Percentiles rank a stretch among this genome's conserved stretches.
These are phyloP conservation scores for Tolypocladium ophioglossoides DNA, from an alignment of 2,329 filamentous ascomycete genomes.

Conservation along the genomic window DNA sequence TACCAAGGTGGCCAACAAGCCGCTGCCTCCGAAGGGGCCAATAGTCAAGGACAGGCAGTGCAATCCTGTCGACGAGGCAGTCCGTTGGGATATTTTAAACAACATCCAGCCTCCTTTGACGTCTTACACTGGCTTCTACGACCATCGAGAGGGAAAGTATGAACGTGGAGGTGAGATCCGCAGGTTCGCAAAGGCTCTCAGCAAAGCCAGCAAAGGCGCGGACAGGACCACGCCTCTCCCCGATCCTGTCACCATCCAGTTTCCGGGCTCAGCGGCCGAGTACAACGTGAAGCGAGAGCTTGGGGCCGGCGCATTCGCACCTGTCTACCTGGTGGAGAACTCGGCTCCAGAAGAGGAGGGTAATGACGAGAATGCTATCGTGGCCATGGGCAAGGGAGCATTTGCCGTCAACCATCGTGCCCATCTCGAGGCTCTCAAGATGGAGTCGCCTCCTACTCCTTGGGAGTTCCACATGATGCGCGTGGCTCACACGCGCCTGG, in stretches of 20 bases:
- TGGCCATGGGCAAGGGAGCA: slow-evolving; percentile 50
- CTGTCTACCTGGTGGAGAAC: slow-evolving; percentile 84
- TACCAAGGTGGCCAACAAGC: slow-evolving; percentile 25
- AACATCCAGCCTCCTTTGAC: slow-evolving; percentile 63
- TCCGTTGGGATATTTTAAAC: slow-evolving; percentile 65
- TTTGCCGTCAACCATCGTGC: slow-evolving; percentile 47
- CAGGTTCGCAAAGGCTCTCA: slow-evolving; percentile 62
- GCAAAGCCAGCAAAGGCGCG: slow-evolving; percentile 44
- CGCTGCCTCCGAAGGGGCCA: slow-evolving; percentile 47
- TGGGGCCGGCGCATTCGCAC: slow-evolving; percentile 87
- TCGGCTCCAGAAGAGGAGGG: slow-evolving; percentile 39
- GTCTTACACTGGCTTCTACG: slow-evolving; percentile 70
- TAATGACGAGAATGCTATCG: slow-evolving; percentile 30
- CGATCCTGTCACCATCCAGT: slow-evolving; percentile 54
- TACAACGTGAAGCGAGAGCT: slow-evolving; percentile 80
- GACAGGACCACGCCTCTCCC: slow-evolving; percentile 52
- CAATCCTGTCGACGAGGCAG: slow-evolving; percentile 73
- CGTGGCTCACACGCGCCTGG: slow-evolving; percentile 65
- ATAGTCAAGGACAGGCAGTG: slow-evolving; percentile 76
- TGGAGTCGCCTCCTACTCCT: slow-evolving; percentile 76
- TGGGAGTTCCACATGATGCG: slow-evolving; percentile 99
- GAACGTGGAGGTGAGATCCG: slow-evolving; percentile 67
- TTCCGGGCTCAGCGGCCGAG: slow-evolving; percentile 51
- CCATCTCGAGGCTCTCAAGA: slow-evolving; percentile 77
- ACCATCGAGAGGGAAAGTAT: slow-evolving; percentile 53